Conservation (phyloP, 2,329 filamentous ascomycete genomes). For the Botrytis paeoniae region DNA sequence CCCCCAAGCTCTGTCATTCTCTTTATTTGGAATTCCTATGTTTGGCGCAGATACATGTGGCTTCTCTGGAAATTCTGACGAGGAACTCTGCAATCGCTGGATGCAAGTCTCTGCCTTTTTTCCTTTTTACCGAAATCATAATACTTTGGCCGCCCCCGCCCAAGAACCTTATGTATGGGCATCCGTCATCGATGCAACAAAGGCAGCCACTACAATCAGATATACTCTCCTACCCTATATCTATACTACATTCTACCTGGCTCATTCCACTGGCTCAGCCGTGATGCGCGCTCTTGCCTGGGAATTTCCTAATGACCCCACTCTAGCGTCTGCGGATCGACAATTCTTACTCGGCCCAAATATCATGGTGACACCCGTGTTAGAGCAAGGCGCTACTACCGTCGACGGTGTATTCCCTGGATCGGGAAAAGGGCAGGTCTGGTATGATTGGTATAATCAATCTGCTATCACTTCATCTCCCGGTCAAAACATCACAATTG, state of each 20-base stretch:
- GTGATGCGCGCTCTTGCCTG: slow-evolving; percentile 71
- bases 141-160: slow-evolving; percentile 54
- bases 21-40: slow-evolving; percentile 74
- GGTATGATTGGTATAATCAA: slow-evolving; percentile 81
- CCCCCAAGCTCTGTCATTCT: slow-evolving; percentile 72
- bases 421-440: slow-evolving; percentile 55
- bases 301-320: slow-evolving; percentile 71
- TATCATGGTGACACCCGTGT: slow-evolving; percentile 64
- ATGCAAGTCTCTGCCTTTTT: slow-evolving; percentile 73
- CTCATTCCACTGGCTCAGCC: slow-evolving; percentile 63
- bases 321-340: slow-evolving; percentile 61
- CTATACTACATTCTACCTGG: slow-evolving; percentile 69
- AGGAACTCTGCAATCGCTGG: slow-evolving; percentile 71
- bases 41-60: slow-evolving; percentile 70
- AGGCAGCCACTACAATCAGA: slow-evolving; percentile 65
- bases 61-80: slow-evolving; percentile 64
- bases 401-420: slow-evolving; percentile 69
- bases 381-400: slow-evolving; percentile 57
- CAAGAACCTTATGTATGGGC: slow-evolving; percentile 74
- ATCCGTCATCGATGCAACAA: slow-evolving; percentile 62
- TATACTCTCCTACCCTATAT: slow-evolving; percentile 72
- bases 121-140: slow-evolving; percentile 78
- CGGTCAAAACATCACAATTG: slow-evolving; percentile 57
- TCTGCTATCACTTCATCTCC: slow-evolving; percentile 49
- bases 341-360: slow-evolving; percentile 70